phyloP scores from a whole-genome alignment of 177 flowering plant genomes.

The Vitis hybrid region DNA sequence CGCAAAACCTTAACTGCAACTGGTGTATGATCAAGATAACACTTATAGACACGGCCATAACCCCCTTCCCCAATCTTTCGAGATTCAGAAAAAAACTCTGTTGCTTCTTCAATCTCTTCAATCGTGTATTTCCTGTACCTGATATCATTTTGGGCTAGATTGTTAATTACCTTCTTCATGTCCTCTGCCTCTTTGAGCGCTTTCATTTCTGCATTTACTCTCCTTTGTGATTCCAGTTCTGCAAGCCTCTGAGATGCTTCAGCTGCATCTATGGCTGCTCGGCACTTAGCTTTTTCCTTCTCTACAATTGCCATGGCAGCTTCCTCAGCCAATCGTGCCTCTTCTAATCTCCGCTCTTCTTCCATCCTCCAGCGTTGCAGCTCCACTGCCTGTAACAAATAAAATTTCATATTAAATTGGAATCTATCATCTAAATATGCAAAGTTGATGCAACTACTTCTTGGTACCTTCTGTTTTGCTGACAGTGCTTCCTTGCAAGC shows the following conservation, averaged over 20 bases:
- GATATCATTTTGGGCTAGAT: constrained; percentile 15
- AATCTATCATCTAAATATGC: background rate
- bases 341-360: constrained; percentile 43
- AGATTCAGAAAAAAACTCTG: constrained; percentile 34
- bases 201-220: constrained; percentile 36
- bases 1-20: constrained; percentile 57
- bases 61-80: constrained; percentile 59
- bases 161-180: constrained; percentile 22
- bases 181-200: constrained; percentile 38
- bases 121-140: constrained; percentile 44
- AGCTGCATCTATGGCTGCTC: constrained; percentile 47
- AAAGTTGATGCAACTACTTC: background rate
- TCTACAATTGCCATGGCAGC: constrained; percentile 44
- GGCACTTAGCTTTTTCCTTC: constrained; percentile 44
- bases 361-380: constrained; percentile 44
- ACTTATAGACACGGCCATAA: constrained; percentile 54
- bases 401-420: constrained; percentile 8
- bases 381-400: constrained; percentile 34
- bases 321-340: constrained; percentile 39
- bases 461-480: constrained; percentile 39
- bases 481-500: constrained; percentile 55
- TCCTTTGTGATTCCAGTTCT: constrained; percentile 43
- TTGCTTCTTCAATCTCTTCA: constrained; percentile 46
- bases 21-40: constrained; percentile 49
- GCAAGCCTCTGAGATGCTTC: constrained; percentile 49